Percentiles rank a stretch among this genome's conserved stretches.
phyloP scores from a whole-genome alignment of 83 land plant genomes.

The Diphasiastrum complanatum region DNA sequence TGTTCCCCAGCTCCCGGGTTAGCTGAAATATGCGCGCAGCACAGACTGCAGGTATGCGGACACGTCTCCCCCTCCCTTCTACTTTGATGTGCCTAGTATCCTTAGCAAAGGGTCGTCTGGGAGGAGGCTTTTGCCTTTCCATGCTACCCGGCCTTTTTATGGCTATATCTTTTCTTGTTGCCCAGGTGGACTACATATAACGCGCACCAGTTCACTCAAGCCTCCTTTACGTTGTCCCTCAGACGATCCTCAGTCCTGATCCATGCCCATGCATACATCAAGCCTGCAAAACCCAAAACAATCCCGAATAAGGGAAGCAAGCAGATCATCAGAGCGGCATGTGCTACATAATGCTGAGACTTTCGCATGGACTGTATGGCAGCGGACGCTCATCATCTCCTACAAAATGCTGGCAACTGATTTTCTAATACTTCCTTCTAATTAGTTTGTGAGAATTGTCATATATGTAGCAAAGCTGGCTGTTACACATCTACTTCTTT shows the following conservation, averaged over 20 bases:
- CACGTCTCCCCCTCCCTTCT: conserved; percentile 26
- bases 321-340: no score
- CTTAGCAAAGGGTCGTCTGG: conserved; percentile 26
- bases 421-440: no score
- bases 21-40: conserved; percentile 32
- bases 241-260: conserved; percentile 15
- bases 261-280: no score
- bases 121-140: conserved; percentile 19
- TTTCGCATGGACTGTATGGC: no score
- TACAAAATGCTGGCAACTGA: no score
- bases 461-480: no score
- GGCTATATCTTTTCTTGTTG: conserved; percentile 12
- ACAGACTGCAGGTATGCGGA: conserved; percentile 28
- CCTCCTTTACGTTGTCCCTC: conserved; percentile 13
- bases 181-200: conserved; percentile 8
- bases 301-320: no score
- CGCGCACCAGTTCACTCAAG: conserved; percentile 2
- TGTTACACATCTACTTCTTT: no score
- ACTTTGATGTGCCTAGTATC: conserved; percentile 29
- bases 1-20: conserved; percentile 27
- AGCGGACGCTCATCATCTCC: no score
- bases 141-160: neutral
- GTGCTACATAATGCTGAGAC: no score
- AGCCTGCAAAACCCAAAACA: no score
- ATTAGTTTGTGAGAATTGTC: no score